Evolutionary conservation across 1,284 basidiomycete species (phyloP), one percentile per base, ranked within the genome.

Genomic region (Fomitiporia mediterranea): DNA sequence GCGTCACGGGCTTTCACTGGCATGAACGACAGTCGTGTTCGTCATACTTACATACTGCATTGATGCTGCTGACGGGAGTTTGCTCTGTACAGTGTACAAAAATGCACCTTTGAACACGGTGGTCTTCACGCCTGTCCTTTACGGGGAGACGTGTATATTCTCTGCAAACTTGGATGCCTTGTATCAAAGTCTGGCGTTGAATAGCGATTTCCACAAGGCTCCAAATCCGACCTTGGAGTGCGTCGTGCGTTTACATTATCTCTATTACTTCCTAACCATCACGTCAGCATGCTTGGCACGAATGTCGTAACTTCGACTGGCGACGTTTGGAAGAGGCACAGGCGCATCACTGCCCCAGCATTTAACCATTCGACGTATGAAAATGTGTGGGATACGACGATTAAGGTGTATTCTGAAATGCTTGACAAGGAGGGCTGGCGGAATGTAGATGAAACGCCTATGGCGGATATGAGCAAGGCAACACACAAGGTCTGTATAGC

Each of bases 301-400:
- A 72, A 66, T 55, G 34, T 72, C n/a, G 57, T 67, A 6, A 64
- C 68, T 21, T 57, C 64, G 0, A 65, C 65, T 42, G 67, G 66
- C 4, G 67, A 70, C 1, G 51, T 49, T 21, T 72, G 70, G 71
- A 68, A 62, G 47, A 59, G 67, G 7, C 69, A 73, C 48, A 52
- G 68, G 5, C 61, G 70, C 9, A 64, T 69, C 25, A 60, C 67
- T 25, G 63, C 60, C 2, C 70, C 70, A 39, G 66, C 68, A 2
- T 69, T 72, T 51, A 68, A 62, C 28, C 27, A 59, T 13, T 59
- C 65, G 19, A 64, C 64, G 67, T 72, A 34, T 44, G 35, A 57
- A 28, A 50, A 61, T 15, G 64, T 69, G 2, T 60, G 63, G 37
- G 40, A 63, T 23, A 65, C 67, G 53, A 64, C 63, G 1, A 53